phyloP scores from a whole-genome alignment of 768 basidiomycete genomes.

The Macrocybe gigantea region DNA sequence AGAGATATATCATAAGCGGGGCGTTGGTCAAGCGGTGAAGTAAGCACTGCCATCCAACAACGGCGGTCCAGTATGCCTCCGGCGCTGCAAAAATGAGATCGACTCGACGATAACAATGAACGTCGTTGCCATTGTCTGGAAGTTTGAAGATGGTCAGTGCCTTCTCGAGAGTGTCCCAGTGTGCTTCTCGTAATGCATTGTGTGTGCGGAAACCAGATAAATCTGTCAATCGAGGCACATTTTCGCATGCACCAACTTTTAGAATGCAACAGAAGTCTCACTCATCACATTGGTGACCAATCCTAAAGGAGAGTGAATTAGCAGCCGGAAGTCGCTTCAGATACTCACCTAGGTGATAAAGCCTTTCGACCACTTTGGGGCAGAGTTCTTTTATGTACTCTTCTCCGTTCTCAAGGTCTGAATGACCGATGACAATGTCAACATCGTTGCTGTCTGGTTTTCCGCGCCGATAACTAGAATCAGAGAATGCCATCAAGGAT shows the following conservation, averaged over 20 bases:
- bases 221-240: conserved; percentile 28
- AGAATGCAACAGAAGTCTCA: conserved; percentile 30
- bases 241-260: not conserved
- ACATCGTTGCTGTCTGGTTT: conserved; percentile 80
- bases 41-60: conserved; percentile 74
- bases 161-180: conserved; percentile 82
- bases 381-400: conserved; percentile 57
- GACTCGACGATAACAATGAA: conserved; percentile 57
- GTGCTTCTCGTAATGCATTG: conserved; percentile 47
- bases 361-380: conserved; percentile 47
- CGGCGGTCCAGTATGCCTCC: conserved; percentile 80
- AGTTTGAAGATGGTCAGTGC: conserved; percentile 74
- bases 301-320: conserved; percentile 28
- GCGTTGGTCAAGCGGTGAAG: not conserved
- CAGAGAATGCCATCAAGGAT: not conserved
- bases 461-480: conserved; percentile 72
- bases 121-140: conserved; percentile 31
- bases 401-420: conserved; percentile 35
- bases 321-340: not conserved
- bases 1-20: not conserved
- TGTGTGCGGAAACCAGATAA: conserved; percentile 55
- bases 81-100: conserved; percentile 81
- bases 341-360: conserved; percentile 51
- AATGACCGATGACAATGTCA: conserved; percentile 84
- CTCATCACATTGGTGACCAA: conserved; percentile 83